A percentile compares a stretch with the other conserved stretches of the same genome.
phyloP scores from a whole-genome alignment of 352 stramenopile genomes.

The Pythium volutum region DNA sequence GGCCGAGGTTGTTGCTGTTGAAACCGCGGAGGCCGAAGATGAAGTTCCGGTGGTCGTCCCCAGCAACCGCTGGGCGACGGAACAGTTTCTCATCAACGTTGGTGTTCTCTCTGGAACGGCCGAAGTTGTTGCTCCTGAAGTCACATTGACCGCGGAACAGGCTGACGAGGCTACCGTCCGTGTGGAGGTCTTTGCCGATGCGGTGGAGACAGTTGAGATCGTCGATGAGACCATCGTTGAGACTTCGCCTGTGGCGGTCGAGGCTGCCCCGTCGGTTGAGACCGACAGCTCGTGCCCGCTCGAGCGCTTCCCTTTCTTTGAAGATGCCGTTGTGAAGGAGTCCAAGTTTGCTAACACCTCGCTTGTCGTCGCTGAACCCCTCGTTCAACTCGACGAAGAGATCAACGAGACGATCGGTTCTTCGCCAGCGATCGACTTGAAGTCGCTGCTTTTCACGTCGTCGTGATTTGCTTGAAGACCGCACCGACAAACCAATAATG shows the following conservation, averaged over 20 bases:
- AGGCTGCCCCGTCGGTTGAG: background rate
- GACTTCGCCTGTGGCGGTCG: background rate
- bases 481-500: background rate
- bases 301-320: constrained; percentile 2
- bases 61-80: constrained; percentile 11
- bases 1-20: background rate
- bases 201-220: background rate
- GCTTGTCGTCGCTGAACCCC: background rate
- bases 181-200: background rate
- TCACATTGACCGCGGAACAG: background rate
- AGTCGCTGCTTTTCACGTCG: constrained; percentile 18
- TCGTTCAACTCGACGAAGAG: background rate
- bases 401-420: constrained; percentile 6
- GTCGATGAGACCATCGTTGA: background rate
- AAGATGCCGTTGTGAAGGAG: background rate
- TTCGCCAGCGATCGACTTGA: constrained; percentile 15
- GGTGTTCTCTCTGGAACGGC: constrained; percentile 8
- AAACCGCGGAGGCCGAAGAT: background rate
- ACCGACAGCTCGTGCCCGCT: constrained; percentile 2
- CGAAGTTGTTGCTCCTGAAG: background rate
- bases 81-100: constrained; percentile 17
- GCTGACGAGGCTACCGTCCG: background rate
- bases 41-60: background rate
- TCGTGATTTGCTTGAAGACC: constrained; percentile 8
- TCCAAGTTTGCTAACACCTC: constrained; percentile 6